Base-by-base conservation (phyloP, 176 grass and related monocot genomes). In the Cymbopogon citratus region DNA sequence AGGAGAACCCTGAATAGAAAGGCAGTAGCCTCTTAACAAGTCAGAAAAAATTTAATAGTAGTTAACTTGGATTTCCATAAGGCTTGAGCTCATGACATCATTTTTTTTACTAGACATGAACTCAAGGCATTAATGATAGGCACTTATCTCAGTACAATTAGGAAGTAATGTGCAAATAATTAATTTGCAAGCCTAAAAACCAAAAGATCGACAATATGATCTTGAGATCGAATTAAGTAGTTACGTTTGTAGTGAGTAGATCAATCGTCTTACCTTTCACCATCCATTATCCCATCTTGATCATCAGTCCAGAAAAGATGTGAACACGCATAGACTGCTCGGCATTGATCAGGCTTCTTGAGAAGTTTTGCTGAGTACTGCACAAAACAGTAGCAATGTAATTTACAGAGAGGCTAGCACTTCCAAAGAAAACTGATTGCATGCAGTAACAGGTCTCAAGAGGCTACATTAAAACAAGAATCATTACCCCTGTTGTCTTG, bases 281-380 rank as follows among this genome's bases (percentile, higher is more conserved):
- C 92, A 74, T 98, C 96, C 91, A 93, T 95, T 75, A 98, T 81
- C 82, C 96, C 96, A 85, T 98, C 96, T 33, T 33, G 31, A 3
- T 33, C 31, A 33, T 33, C 31, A 3, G 31, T 33, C 31, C 31
- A 33, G 3, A 98, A 98, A 72, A 98, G 88, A 78, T 98, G 96
- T 80, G 96, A 98, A 76, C 96, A 98, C 69, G 92, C 96, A 91
- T 98, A 98, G 66, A 98, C 96, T 46, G 96, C 96, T 87, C 96
- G 88, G 60, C 92, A 98, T 73, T 98, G 96, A 85, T 98, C 92
- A 61, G 88, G 92, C 49, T 98, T 98, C 90, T 98, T 98, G 44
- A 98, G 81, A 86, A 98, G 96, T 80, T 98, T 98, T 66, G 96
- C 92, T 6, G 96, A 95, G 87, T 98, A 98, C 96, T 98, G 86